These are phyloP conservation scores for Jaapia argillacea DNA, from an alignment of 768 basidiomycete species.

Conservation along the genomic window DNA sequence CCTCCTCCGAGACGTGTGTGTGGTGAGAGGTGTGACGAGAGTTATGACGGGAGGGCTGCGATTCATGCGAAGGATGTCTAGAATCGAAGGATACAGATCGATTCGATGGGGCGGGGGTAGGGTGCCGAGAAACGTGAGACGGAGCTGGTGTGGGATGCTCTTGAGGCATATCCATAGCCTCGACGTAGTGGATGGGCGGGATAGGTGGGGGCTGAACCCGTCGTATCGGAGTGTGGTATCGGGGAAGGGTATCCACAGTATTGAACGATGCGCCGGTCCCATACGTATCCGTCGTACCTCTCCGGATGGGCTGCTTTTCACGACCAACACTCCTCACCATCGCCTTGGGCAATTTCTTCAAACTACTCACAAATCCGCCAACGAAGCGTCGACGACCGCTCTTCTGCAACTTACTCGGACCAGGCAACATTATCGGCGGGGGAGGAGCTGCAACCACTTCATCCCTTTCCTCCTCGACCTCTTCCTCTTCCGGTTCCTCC, in stretches of 20 bases:
- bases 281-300: no score
- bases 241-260: no score
- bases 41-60: neutral
- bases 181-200: no score
- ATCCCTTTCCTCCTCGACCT: neutral
- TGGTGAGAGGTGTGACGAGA: neutral
- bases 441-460: neutral
- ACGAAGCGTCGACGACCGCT: neutral
- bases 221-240: no score
- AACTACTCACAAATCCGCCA: slow-evolving; percentile 1
- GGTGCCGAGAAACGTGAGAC: neutral
- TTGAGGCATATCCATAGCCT: no score
- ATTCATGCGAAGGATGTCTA: no score
- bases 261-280: no score
- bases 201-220: no score
- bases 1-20: neutral
- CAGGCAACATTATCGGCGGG: no score
- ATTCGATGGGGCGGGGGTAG: neutral
- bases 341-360: slow-evolving; percentile 2
- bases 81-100: no score
- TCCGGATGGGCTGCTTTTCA: neutral
- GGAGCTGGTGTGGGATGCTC: neutral
- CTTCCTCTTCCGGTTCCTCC: neutral
- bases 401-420: no score
- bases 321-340: neutral